phyloP scores from a whole-genome alignment of 345 rosid species.

The Gossypium raimondii region DNA sequence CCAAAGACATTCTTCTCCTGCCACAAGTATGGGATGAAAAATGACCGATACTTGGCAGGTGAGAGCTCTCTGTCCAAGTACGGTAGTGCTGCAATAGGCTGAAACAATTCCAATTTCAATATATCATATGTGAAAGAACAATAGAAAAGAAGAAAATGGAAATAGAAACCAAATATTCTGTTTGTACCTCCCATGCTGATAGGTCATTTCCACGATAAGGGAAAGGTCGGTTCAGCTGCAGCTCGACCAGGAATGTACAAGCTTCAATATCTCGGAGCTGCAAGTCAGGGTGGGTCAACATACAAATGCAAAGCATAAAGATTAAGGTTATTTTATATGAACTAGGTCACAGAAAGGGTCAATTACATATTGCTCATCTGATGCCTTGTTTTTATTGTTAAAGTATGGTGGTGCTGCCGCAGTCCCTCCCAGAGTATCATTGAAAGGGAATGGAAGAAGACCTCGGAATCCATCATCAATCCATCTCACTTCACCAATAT shows the following conservation, averaged over 20 bases:
- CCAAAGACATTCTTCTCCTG: conserved; percentile 85
- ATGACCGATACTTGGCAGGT: conserved; percentile 73
- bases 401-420: conserved; percentile 83
- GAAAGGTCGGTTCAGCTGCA: conserved; percentile 76
- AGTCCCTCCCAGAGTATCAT: conserved; percentile 83
- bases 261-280: conserved; percentile 67
- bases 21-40: conserved; percentile 87
- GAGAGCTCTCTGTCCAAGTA: conserved; percentile 91
- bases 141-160: background rate
- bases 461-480: conserved; percentile 94
- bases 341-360: background rate
- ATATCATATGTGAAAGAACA: background rate
- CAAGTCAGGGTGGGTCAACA: conserved; percentile 11
- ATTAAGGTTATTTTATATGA: background rate
- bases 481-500: conserved; percentile 71
- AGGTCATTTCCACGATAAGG: conserved; percentile 72
- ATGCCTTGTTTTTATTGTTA: conserved; percentile 86
- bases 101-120: conserved; percentile 12
- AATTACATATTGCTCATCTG: conserved; percentile 75
- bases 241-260: conserved; percentile 84
- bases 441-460: conserved; percentile 89
- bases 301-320: background rate
- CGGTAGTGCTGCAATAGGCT: conserved; percentile 77
- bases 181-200: conserved; percentile 86
- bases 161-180: background rate